These are phyloP conservation scores for Cordyceps militaris DNA, from an alignment of 2,329 filamentous ascomycete genomes.

Conservation along the genomic window DNA sequence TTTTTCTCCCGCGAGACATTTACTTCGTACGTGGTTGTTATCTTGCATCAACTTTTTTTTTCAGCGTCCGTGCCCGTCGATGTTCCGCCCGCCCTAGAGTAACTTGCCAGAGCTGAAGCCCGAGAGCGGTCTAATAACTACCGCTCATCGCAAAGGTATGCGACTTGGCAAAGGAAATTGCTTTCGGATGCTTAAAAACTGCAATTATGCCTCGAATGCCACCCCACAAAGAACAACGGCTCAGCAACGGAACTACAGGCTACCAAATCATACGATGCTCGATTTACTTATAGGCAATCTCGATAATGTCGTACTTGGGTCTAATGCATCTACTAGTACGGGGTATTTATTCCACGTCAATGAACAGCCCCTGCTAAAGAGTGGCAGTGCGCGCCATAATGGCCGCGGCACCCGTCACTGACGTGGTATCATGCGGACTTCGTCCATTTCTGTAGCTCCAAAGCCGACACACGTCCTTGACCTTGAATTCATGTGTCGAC, in stretches of 20 bases:
- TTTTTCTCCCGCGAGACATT: no score
- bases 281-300: background rate
- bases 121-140: no score
- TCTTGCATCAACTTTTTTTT: background rate
- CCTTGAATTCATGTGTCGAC: slow-evolving; percentile 35
- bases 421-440: slow-evolving; percentile 39
- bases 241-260: no score
- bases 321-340: no score
- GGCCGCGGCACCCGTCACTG: slow-evolving; percentile 28
- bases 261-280: background rate
- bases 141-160: no score
- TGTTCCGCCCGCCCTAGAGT: background rate
- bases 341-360: no score
- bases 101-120: background rate
- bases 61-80: background rate
- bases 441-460: slow-evolving; percentile 57
- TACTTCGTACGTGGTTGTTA: no score
- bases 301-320: background rate
- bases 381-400: slow-evolving; percentile 34
- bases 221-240: no score
- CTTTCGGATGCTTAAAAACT: background rate
- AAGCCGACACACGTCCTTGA: slow-evolving; percentile 54
- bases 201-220: no score
- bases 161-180: background rate
- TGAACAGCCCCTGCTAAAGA: slow-evolving; percentile 20